Percentiles rank a stretch among this genome's conserved stretches.
These are phyloP conservation scores for Phytopythium helicoides DNA, from an alignment of 352 stramenopile species.

Conservation along the genomic window DNA sequence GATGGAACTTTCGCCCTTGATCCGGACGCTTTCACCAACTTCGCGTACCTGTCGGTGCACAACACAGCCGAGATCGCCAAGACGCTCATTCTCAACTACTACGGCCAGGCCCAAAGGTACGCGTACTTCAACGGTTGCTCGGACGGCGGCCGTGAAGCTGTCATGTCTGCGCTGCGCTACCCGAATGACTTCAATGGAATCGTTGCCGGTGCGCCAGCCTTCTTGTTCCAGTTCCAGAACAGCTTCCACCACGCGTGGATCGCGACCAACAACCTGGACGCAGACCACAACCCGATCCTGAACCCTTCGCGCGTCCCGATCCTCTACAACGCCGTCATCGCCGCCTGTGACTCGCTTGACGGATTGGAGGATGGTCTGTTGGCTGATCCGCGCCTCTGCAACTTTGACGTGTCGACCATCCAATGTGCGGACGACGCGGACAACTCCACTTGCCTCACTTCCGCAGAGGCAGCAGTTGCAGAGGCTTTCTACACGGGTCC, in stretches of 20 bases:
- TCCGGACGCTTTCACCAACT: conserved; percentile 21
- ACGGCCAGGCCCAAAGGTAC: conserved; percentile 30
- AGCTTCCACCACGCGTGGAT: conserved; percentile 42
- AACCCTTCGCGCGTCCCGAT: conserved; percentile 23
- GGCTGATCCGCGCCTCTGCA: conserved; percentile 29
- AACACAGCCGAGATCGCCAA: conserved; percentile 32
- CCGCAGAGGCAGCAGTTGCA: conserved; percentile 20
- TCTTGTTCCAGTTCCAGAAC: conserved; percentile 44
- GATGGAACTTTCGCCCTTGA: conserved; percentile 28
- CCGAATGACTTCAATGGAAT: conserved; percentile 42
- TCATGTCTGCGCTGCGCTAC: conserved; percentile 40
- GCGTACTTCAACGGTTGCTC: conserved; percentile 51
- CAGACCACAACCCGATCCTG: conserved; percentile 20
- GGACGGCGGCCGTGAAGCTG: conserved; percentile 36
- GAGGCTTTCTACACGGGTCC: conserved; percentile 41
- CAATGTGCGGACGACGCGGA: conserved; percentile 22
- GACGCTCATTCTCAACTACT: conserved; percentile 35
- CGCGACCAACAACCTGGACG: conserved; percentile 25
- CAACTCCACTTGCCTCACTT: conserved; percentile 36
- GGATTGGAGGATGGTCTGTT: conserved; percentile 35
- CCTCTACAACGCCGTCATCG: conserved; percentile 35
- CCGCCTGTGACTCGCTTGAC: conserved; percentile 32
- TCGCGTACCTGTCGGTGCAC: conserved; percentile 40
- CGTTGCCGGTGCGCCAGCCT: conserved; percentile 31
- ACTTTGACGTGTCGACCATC: conserved; percentile 28